phyloP scores from a whole-genome alignment of 1,284 basidiomycete genomes.

The Trichosporon sp. region DNA sequence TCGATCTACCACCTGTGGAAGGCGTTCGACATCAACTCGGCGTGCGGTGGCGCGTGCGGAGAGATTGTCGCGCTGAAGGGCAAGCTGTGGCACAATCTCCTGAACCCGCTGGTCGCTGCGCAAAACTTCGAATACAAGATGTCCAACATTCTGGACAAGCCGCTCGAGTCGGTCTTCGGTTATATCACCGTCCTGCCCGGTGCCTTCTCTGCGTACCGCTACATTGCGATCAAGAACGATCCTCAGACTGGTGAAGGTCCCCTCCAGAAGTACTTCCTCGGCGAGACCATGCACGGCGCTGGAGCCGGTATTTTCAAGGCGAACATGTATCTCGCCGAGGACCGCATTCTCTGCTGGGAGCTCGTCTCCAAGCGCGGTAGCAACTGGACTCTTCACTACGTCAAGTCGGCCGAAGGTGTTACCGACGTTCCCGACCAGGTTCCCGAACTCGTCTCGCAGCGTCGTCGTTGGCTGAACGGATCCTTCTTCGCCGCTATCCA shows the following conservation, averaged over 20 bases:
- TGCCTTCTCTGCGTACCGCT: constrained; percentile 92
- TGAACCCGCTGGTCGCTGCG: constrained; percentile 73
- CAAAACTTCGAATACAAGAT: constrained; percentile 81
- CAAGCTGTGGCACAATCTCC: constrained; percentile 71
- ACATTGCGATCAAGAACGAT: constrained; percentile 82
- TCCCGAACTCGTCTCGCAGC: constrained; percentile 87
- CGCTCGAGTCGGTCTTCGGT: constrained; percentile 76
- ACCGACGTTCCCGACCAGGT: constrained; percentile 89
- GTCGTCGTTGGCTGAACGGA: constrained; percentile 93
- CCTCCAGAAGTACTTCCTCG: constrained; percentile 89
- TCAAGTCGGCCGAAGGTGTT: constrained; percentile 87
- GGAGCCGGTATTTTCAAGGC: constrained; percentile 89
- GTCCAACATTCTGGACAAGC: constrained; percentile 89
- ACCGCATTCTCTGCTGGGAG: constrained; percentile 85
- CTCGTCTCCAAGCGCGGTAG: constrained; percentile 82
- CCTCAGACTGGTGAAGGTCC: constrained; percentile 72
- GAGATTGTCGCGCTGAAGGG: constrained; percentile 92
- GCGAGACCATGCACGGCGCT: constrained; percentile 89
- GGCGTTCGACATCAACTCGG: constrained; percentile 92
- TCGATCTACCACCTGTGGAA: constrained; percentile 97
- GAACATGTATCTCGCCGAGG: constrained; percentile 92
- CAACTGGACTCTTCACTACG: constrained; percentile 89
- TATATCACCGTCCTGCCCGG: constrained; percentile 92
- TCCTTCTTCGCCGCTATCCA: constrained; percentile 95
- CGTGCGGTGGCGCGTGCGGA: constrained; percentile 95